Conservation (phyloP, 805 yeast genomes). For the Metschnikowia gruessii region DNA sequence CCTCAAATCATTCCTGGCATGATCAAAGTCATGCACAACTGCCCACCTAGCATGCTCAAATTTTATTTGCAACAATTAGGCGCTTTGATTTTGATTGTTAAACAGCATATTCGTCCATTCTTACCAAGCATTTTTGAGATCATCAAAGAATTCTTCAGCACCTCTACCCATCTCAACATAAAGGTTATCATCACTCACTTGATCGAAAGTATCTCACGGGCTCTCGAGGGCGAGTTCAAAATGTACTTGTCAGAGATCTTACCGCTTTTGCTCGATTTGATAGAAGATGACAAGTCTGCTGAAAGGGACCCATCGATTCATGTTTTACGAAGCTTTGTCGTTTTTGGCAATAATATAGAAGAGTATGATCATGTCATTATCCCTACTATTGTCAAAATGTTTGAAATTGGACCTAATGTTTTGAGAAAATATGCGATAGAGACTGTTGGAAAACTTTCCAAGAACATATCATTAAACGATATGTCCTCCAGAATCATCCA, state of each 20-base stretch:
- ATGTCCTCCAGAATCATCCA: constrained; percentile 90
- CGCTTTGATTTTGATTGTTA: constrained; percentile 74
- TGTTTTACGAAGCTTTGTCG: constrained; percentile 78
- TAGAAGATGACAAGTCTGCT: constrained; percentile 68
- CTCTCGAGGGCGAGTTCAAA: constrained; percentile 91
- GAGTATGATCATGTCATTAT: constrained; percentile 83
- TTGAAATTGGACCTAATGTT: constrained; percentile 64
- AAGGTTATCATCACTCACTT: constrained; percentile 78
- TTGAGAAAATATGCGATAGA: constrained; percentile 74
- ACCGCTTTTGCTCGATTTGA: constrained; percentile 68
- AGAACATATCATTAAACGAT: constrained; percentile 69
- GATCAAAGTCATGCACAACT: constrained; percentile 75
- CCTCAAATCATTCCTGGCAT: constrained; percentile 88
- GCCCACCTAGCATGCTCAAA: constrained; percentile 76
- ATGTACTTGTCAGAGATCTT: constrained; percentile 74
- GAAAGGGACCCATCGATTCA: constrained; percentile 62
- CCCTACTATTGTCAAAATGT: constrained; percentile 80
- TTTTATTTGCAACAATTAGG: constrained; percentile 88
- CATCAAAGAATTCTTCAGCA: constrained; percentile 67
- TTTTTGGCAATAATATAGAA: constrained; percentile 83
- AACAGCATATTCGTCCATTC: constrained; percentile 85
- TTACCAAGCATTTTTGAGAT: constrained; percentile 71
- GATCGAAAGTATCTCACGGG: constrained; percentile 78
- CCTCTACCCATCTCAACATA: constrained; percentile 46
- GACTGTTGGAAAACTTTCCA: constrained; percentile 78